Percentiles rank a stretch among this genome's conserved stretches.
Evolutionary conservation across 2,329 filamentous ascomycete genomes (phyloP).

Genomic region (Stemphylium vesicarium): DNA sequence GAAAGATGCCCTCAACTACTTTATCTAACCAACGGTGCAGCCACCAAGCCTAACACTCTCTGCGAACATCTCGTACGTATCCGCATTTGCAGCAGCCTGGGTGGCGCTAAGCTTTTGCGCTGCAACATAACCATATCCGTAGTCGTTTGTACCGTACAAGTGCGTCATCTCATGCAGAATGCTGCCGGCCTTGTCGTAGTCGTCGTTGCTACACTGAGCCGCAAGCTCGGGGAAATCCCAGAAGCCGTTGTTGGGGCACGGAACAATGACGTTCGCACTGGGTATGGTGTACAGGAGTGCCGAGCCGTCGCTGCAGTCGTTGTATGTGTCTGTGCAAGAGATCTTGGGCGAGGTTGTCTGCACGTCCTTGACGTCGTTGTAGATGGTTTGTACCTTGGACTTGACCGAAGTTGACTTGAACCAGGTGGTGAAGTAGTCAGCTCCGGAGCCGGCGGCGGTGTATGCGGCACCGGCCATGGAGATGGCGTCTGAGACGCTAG

Average conservation of each 20-base stretch:
- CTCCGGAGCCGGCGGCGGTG: conserved; percentile 14
- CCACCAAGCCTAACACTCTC: neutral
- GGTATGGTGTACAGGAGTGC: conserved; percentile 12
- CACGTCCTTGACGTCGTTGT: conserved; percentile 20
- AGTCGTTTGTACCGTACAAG: neutral
- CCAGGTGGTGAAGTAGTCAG: conserved; percentile 23
- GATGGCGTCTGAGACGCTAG: conserved; percentile 17
- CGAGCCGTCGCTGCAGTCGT: conserved; percentile 15
- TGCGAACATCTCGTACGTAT: neutral
- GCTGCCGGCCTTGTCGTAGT: neutral
- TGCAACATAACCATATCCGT: neutral
- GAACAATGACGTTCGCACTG: neutral
- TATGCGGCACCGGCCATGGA: conserved; percentile 21
- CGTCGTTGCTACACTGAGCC: neutral
- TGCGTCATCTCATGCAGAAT: neutral
- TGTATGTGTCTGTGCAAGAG: conserved; percentile 20
- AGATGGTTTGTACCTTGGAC: conserved; percentile 20
- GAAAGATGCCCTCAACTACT: neutral
- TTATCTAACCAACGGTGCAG: neutral
- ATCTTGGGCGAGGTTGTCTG: conserved; percentile 21
- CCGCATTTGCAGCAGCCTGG: neutral
- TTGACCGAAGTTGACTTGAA: conserved; percentile 20
- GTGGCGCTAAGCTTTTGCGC: neutral
- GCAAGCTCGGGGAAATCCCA: neutral
- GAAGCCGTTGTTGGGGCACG: neutral